Evolutionary conservation across 2,329 filamentous ascomycete genomes (phyloP), one percentile per base, ranked within the genome.

Genomic region (Lachnellula arida): DNA sequence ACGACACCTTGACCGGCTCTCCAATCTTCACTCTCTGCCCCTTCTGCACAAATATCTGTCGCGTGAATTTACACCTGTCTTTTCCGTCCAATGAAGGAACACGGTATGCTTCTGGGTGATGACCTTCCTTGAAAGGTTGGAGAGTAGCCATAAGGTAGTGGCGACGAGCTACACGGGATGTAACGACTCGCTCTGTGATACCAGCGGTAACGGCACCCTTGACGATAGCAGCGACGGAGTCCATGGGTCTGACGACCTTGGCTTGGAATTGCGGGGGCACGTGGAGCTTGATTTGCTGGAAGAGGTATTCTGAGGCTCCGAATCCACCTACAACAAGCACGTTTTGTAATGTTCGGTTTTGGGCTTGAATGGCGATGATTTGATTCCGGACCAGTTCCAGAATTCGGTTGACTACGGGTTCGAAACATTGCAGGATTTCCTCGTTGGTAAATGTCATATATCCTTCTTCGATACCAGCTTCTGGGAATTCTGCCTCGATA

Each of bases 361-460:
- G 94, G 5, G 93, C 93, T 76, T 97, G 94, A 65, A 99, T 97
- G 64, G 94, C 94, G 68, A 97, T 97, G 73, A 99, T 97, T 75
- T 99, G 94, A 75, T 97, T 97, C 64, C 93, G 84, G 58, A 97
- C 94, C 62, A 97, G 82, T 74, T 97, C 94, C 65, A 97, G 77
- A 71, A 99, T 97, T 56, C 94, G 84, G 78, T 97, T 97, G 54
- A 97, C 93, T 9, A 99, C 94, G 12, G 94, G 94, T 78, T 97
- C 93, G 72, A 97, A 99, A 77, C 94, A 97, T 76, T 97, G 93
- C 65, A 99, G 80, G 67, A 99, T 97, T 75, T 99, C 94, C 75
- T 97, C 94, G 71, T 99, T 97, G 60, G 92, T 97, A 72, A 99
- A 99, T 2, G 93, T 97, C 94, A 99, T 99, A 78, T 97, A 97